A percentile compares a stretch with the other conserved stretches of the same genome.
These are phyloP conservation scores for Arxiozyma slooffiae DNA, from an alignment of 1,139 yeast species.

Conservation along the genomic window DNA sequence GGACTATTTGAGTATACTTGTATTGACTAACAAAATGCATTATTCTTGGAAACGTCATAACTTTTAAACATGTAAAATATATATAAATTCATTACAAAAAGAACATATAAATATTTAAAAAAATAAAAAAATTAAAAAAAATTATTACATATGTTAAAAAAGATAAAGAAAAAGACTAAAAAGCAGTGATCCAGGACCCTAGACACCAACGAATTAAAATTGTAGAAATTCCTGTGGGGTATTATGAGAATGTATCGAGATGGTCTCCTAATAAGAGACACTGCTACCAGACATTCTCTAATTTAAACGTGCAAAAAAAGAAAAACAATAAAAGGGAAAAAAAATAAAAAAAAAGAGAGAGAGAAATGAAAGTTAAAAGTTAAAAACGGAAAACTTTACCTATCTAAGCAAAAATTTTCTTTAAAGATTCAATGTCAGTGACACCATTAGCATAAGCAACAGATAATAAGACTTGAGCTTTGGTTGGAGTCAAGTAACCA, in stretches of 20 bases:
- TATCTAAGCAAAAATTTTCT: constrained; percentile 12
- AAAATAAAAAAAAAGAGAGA: background rate
- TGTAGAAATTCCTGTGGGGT: background rate
- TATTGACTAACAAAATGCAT: too few species aligned
- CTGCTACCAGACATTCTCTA: background rate
- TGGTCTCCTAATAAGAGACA: background rate
- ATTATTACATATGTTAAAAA: too few species aligned
- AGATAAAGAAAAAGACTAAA: too few species aligned
- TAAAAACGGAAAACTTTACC: background rate
- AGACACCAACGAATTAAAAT: background rate
- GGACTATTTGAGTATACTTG: too few species aligned
- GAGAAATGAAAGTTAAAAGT: too few species aligned
- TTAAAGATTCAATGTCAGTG: constrained; percentile 11
- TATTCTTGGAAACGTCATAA: too few species aligned
- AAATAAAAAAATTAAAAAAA: too few species aligned
- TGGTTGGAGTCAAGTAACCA: constrained; percentile 25
- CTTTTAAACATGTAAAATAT: too few species aligned
- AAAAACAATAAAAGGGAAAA: background rate
- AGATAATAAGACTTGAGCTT: constrained; percentile 25
- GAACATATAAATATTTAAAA: too few species aligned
- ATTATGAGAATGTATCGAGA: background rate
- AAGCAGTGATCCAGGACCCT: background rate
- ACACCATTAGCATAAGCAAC: constrained; percentile 22
- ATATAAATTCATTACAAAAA: too few species aligned
- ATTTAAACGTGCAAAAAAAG: background rate